Percentiles rank a stretch among this genome's conserved stretches.
Conservation (phyloP, 257 asterid genomes). For the Mitragyna speciosa region DNA sequence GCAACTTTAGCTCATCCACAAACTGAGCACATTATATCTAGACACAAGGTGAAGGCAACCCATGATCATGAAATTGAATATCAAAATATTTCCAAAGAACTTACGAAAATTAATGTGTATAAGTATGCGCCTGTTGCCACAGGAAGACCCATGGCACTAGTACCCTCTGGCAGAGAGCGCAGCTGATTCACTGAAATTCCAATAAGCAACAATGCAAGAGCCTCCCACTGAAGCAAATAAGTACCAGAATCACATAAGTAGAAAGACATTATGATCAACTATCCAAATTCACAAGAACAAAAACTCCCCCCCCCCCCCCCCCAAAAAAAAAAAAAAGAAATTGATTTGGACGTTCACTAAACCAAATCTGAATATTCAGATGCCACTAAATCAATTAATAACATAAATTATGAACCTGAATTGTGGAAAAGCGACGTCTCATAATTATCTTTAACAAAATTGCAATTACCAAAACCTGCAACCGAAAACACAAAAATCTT, state of each 20-base stretch:
- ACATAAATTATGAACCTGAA: slow-evolving; percentile 66
- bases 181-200: slow-evolving; percentile 95
- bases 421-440: slow-evolving; percentile 87
- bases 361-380: background rate
- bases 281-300: background rate
- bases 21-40: background rate
- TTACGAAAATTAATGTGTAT: slow-evolving; percentile 87
- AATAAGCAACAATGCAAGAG: slow-evolving; percentile 95
- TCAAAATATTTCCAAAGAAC: slow-evolving; percentile 37
- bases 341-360: background rate
- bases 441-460: slow-evolving; percentile 78
- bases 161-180: slow-evolving; percentile 76
- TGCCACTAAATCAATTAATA: background rate
- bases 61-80: background rate
- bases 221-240: slow-evolving; percentile 79
- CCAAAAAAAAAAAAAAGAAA: background rate
- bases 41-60: background rate
- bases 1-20: background rate
- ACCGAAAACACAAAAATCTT: background rate
- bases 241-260: slow-evolving; percentile 1
- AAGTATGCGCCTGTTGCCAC: slow-evolving; percentile 79
- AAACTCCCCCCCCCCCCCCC: background rate
- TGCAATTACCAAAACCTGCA: slow-evolving; percentile 97
- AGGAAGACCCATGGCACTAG: slow-evolving; percentile 82
- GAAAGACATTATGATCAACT: slow-evolving; percentile 2